Conservation (phyloP, 495 filamentous ascomycete species). For the Hypoxylon subgilvum region DNA sequence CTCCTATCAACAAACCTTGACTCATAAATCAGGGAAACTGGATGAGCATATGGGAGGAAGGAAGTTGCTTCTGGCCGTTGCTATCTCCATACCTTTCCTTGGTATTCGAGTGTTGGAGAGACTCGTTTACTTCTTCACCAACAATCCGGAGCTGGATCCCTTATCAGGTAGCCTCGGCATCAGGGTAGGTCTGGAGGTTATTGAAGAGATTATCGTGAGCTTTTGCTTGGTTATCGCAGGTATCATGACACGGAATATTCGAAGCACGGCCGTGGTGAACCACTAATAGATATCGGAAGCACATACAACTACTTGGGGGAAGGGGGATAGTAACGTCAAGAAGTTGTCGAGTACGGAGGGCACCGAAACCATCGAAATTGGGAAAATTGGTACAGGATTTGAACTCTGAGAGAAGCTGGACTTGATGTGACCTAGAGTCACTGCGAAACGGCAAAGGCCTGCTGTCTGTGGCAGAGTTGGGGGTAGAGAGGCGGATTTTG, state of each 20-base stretch:
- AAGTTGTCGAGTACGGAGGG: no score
- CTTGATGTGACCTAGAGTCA: no score
- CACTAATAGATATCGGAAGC: no score
- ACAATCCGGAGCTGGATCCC: conserved; percentile 31
- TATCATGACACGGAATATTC: conserved; percentile 40
- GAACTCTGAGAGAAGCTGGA: no score
- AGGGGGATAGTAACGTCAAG: no score
- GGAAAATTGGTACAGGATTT: no score
- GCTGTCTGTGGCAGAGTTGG: no score
- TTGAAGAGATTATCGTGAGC: conserved; percentile 43
- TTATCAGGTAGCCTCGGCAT: conserved; percentile 34
- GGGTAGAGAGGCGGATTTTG: no score
- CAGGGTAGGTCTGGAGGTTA: conserved; percentile 38
- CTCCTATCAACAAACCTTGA: conserved; percentile 24
- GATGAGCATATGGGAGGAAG: conserved; percentile 8
- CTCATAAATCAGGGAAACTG: not conserved
- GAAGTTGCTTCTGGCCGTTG: conserved; percentile 39
- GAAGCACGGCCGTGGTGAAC: not conserved
- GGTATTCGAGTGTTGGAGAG: conserved; percentile 40
- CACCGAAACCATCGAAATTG: no score
- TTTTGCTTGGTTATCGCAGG: conserved; percentile 38
- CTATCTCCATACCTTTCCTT: conserved; percentile 40
- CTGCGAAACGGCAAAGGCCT: no score
- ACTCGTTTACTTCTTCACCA: conserved; percentile 37
- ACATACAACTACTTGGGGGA: no score